A percentile compares a stretch with the other conserved stretches of the same genome.
Evolutionary conservation across 441 rosid species (phyloP).

Genomic region (Geranium incanum): DNA sequence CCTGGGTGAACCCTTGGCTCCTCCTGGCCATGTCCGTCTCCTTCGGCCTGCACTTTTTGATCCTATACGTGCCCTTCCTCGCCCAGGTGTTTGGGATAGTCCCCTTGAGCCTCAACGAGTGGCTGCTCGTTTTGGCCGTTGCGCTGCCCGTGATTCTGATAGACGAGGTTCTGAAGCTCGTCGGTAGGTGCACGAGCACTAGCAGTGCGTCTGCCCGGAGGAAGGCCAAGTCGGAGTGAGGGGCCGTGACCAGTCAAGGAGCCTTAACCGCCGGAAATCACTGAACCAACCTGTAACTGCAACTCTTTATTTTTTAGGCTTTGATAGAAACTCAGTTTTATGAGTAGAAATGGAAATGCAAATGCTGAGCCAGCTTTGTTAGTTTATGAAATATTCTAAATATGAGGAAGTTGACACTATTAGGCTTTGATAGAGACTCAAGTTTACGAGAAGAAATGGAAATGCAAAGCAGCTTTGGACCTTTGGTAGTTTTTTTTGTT

Average conservation of each 20-base stretch:
- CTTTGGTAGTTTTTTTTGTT: too few relatives aligned
- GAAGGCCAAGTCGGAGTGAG: slow-evolving; percentile 2
- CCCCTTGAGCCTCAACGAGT: slow-evolving; percentile 76
- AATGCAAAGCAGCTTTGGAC: too few relatives aligned
- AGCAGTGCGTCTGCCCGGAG: background rate
- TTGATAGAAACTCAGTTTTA: background rate
- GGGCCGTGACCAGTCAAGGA: background rate
- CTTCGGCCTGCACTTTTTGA: slow-evolving; percentile 77
- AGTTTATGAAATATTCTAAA: background rate
- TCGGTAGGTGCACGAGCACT: slow-evolving; percentile 56
- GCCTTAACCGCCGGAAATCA: background rate
- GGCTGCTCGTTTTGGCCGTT: slow-evolving; percentile 75
- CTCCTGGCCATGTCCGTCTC: slow-evolving; percentile 76
- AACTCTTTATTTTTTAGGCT: background rate
- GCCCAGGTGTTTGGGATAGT: slow-evolving; percentile 75
- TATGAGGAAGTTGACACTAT: background rate
- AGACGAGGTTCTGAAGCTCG: slow-evolving; percentile 68
- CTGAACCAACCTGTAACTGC: background rate
- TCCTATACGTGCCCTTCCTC: slow-evolving; percentile 75
- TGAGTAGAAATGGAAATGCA: background rate
- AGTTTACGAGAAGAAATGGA: background rate
- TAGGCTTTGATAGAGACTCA: too few relatives aligned
- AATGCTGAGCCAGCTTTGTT: background rate
- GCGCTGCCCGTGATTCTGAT: slow-evolving; percentile 72
- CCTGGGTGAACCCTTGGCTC: slow-evolving; percentile 89